Base-by-base conservation (phyloP, 768 basidiomycete species). In the Rhodotorula sphaerocarpa region DNA sequence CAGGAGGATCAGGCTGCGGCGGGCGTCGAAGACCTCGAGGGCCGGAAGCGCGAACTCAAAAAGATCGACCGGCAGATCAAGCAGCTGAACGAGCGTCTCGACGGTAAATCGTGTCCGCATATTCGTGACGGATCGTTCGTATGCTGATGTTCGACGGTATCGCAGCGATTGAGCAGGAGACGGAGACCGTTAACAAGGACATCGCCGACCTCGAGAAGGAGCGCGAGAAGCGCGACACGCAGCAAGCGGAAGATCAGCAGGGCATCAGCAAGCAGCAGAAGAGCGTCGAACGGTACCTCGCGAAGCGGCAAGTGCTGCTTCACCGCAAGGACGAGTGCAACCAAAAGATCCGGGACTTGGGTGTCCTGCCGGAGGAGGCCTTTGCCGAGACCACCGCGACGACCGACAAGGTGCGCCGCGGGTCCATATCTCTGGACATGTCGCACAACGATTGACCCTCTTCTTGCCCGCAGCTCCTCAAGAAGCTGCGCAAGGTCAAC, bases 311-410 rank as follows among this genome's bases (percentile, higher is more conserved):
- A 74, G 87, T 95, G 79, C 79, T 97, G 20, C 70, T 81, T 27
- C 80, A 81, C 43, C 83, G 91, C 50, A 90, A 89, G 74, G 93
- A 96, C 61, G 93, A 96, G 71, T 92, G 90, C 73, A 93, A 88
- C 73, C 83, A 90, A 70, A 91, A 87, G 74, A 95, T 97, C 66
- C 85, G 95, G 52, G 95, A 97, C 71, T 81, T 99, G 18, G 95
- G 95, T 41, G 91, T 96, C 0, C 76, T 97, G 21, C 95, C 95
- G 1, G 92, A 96, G 76, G 93, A 97, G 75, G 95, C 95, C 0
- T 97, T 92, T 70, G 85, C 89, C 73, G 96, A 96, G 76, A 65
- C 56, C 28, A 59, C 88, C 68, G 86, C 87, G 5, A 33, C 59
- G 72, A 80, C 88, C n/a, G 90, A 96, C 70, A 81, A 84, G 75